phyloP scores from a whole-genome alignment of 2,329 filamentous ascomycete species.

The Colletotrichum horii region DNA sequence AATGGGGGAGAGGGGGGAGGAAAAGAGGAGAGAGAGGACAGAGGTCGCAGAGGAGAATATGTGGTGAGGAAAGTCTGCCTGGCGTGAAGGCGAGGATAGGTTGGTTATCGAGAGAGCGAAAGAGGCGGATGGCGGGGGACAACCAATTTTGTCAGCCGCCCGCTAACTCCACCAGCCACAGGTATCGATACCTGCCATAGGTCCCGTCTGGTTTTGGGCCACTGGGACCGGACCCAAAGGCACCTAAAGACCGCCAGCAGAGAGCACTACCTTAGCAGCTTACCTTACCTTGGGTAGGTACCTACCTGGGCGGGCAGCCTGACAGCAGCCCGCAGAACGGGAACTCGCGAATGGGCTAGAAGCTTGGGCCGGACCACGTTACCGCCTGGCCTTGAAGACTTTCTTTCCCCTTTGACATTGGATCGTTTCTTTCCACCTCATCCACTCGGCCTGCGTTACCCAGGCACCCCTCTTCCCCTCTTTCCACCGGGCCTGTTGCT shows the following conservation, averaged over 20 bases:
- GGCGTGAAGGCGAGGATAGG: slow-evolving; percentile 18
- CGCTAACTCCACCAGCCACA: slow-evolving; percentile 22
- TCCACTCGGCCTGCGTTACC: neutral
- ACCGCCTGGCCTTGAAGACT: neutral
- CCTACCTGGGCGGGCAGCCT: neutral
- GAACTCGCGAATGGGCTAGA: neutral
- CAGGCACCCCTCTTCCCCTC: slow-evolving; percentile 10
- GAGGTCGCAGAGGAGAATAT: neutral
- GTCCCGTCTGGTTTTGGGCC: neutral
- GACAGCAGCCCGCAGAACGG: neutral
- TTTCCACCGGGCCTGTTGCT: slow-evolving; percentile 3
- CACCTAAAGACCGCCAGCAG: neutral
- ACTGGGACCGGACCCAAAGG: neutral
- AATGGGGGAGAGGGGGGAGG: neutral
- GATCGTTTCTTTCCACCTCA: neutral
- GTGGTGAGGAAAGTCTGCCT: slow-evolving; percentile 16
- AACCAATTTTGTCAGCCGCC: slow-evolving; percentile 27
- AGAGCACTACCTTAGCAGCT: neutral
- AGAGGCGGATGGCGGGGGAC: slow-evolving; percentile 24
- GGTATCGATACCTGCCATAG: slow-evolving; percentile 21
- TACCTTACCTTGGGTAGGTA: neutral
- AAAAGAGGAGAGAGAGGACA: neutral
- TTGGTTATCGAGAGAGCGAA: slow-evolving; percentile 19
- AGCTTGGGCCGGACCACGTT: slow-evolving; percentile 1
- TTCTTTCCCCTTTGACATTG: neutral